Evolutionary conservation across 2,329 filamentous ascomycete genomes (phyloP).

Genomic region (Fusarium papillatum): DNA sequence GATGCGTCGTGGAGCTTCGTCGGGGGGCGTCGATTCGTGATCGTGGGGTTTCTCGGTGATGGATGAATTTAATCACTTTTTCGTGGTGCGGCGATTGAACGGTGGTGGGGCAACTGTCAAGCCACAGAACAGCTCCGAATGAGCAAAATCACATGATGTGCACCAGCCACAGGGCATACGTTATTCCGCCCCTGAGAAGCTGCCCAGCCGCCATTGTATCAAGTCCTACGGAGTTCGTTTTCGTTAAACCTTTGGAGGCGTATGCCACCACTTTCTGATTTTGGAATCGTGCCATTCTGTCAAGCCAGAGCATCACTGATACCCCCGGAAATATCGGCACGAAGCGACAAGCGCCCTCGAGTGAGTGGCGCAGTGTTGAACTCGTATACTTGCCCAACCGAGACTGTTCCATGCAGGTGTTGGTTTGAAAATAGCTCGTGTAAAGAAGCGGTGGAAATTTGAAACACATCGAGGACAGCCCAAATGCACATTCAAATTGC

Average conservation of each 20-base stretch:
- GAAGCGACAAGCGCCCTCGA: slow-evolving; percentile 3
- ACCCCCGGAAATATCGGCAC: slow-evolving; percentile 39
- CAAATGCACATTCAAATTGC: neutral
- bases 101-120: slow-evolving; percentile 49
- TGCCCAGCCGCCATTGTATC: neutral
- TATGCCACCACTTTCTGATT: neutral
- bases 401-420: neutral
- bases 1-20: slow-evolving; percentile 41
- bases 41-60: slow-evolving; percentile 55
- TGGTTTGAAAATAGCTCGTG: neutral
- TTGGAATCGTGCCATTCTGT: slow-evolving; percentile 18
- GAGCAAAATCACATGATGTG: slow-evolving; percentile 47
- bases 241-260: neutral
- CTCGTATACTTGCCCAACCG: neutral
- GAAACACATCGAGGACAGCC: neutral
- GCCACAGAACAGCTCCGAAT: slow-evolving; percentile 43
- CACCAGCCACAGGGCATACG: slow-evolving; percentile 37
- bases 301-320: slow-evolving; percentile 5
- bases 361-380: slow-evolving; percentile 34
- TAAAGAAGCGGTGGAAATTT: neutral
- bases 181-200: neutral
- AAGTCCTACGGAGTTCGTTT: neutral
- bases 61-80: slow-evolving; percentile 56
- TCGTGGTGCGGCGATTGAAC: slow-evolving; percentile 54
- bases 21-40: slow-evolving; percentile 44